Evolutionary conservation across 2,329 filamentous ascomycete species (phyloP).

Genomic region (Simplicillium aogashimaense): DNA sequence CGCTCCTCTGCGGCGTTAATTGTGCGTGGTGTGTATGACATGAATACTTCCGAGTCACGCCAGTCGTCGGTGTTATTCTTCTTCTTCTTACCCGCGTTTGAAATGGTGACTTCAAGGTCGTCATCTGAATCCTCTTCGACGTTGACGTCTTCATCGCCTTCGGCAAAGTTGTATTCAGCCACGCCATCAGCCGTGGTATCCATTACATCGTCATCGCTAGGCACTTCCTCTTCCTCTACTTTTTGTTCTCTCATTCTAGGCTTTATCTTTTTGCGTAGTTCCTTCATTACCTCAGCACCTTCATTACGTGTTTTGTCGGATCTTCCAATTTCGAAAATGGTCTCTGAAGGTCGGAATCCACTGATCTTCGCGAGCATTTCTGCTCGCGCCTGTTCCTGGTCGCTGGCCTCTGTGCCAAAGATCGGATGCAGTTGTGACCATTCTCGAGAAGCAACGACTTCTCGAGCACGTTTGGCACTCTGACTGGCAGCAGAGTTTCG

Average conservation of each 20-base stretch:
- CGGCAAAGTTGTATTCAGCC: slow-evolving; percentile 18
- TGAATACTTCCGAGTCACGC: slow-evolving; percentile 85
- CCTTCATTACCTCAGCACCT: slow-evolving; percentile 67
- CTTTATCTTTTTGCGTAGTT: slow-evolving; percentile 59
- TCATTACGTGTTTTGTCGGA: slow-evolving; percentile 55
- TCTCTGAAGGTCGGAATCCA: slow-evolving; percentile 81
- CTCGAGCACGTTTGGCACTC: slow-evolving; percentile 79
- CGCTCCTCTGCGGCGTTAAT: slow-evolving; percentile 79
- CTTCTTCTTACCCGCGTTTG: slow-evolving; percentile 39
- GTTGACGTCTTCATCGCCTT: slow-evolving; percentile 24
- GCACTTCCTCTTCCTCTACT: slow-evolving; percentile 28
- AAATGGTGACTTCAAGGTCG: slow-evolving; percentile 62
- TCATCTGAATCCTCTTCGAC: slow-evolving; percentile 28
- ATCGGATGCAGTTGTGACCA: slow-evolving; percentile 72
- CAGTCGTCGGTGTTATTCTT: slow-evolving; percentile 53
- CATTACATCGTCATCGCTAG: slow-evolving; percentile 17
- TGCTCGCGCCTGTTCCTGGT: slow-evolving; percentile 61
- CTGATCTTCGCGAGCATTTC: slow-evolving; percentile 85
- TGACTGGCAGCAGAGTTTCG: slow-evolving; percentile 83
- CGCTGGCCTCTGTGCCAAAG: slow-evolving; percentile 61
- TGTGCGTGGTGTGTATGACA: slow-evolving; percentile 83
- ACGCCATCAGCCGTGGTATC: slow-evolving; percentile 19
- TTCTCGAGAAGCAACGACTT: slow-evolving; percentile 57
- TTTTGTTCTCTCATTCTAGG: slow-evolving; percentile 37
- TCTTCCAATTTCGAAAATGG: slow-evolving; percentile 88